Conservation (phyloP, 805 yeast genomes). For the Candida tibetensis region DNA sequence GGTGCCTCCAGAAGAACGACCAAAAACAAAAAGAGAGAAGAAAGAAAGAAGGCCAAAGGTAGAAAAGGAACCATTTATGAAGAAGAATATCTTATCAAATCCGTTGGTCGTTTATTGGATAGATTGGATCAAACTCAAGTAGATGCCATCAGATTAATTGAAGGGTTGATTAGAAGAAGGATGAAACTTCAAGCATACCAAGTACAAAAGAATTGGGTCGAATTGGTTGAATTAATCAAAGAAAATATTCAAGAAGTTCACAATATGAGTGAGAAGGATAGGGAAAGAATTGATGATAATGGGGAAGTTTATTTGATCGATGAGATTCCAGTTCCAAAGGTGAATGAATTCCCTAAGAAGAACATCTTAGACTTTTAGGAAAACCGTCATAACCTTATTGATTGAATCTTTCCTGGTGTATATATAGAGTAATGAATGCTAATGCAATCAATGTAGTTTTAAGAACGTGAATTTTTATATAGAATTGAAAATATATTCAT, state of each 20-base stretch:
- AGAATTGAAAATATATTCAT: neutral
- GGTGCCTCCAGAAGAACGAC: slow-evolving; percentile 93
- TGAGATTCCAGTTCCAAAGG: slow-evolving; percentile 68
- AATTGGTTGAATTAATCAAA: slow-evolving; percentile 52
- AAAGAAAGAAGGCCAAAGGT: slow-evolving; percentile 93
- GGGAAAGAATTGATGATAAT: slow-evolving; percentile 85
- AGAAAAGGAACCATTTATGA: slow-evolving; percentile 97
- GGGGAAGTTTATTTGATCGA: slow-evolving; percentile 79
- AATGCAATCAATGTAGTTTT: neutral
- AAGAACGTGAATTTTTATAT: neutral
- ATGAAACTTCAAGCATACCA: slow-evolving; percentile 80
- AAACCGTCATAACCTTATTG: slow-evolving; percentile 2
- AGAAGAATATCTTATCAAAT: slow-evolving; percentile 87
- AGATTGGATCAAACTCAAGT: slow-evolving; percentile 69
- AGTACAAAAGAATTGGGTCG: slow-evolving; percentile 65
- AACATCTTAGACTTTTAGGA: slow-evolving; percentile 56
- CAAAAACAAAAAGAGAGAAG: slow-evolving; percentile 91
- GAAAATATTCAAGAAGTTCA: slow-evolving; percentile 75
- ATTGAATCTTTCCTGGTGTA: neutral
- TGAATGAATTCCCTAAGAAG: slow-evolving; percentile 60
- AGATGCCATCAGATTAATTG: slow-evolving; percentile 73
- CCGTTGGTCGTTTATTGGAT: slow-evolving; percentile 84
- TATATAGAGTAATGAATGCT: neutral
- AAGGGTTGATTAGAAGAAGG: slow-evolving; percentile 68
- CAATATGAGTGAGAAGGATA: slow-evolving; percentile 74